Evolutionary conservation across 176 grass and related monocot species (phyloP), one percentile per base, ranked within the genome.

Genomic region (Raddia guianensis): DNA sequence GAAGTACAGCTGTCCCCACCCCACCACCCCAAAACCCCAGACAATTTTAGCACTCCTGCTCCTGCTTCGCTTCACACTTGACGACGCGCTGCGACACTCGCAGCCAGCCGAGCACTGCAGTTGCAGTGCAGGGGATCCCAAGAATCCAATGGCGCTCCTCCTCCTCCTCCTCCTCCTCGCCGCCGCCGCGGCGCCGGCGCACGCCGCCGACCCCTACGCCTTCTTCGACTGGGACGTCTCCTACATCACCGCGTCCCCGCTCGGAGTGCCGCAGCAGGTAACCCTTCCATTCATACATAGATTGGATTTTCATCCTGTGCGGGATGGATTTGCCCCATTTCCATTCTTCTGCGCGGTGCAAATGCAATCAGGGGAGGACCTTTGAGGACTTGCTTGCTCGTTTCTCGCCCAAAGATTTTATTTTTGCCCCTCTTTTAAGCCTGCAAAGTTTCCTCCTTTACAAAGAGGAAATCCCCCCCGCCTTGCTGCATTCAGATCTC

Each of bases 201-300:
- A 77, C 27, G 91, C 94, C 0, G 59, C 69, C 64, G 94, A 97
- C 81, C 94, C 91, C 60, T 92, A 51, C 72, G 94, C 81, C 44
- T 85, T 46, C 87, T 89, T 90, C 68, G 85, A 94, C 81, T 97
- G 94, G 94, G 90, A 97, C 73, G 85, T 97, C 84, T 92, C 94
- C 80, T 97, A 90, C 94, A 83, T 97, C 47, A 92, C 91, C 51
- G 87, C 80, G 1, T 90, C 91, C 40, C 94, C 94, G 19, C 94
- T 97, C 68, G 94, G 94, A 34, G 77, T 92, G 2, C 85, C 79
- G 1, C 91, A 97, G 61, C 52, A 97, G 94, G 94, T 27, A 27
- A 27, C 27, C 27, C 27, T 27, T 27, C 27, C 27, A 27, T 27
- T 27, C 27, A 27, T 27, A 27, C 27, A 27, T 27, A 27, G 61